Evolutionary conservation across 1,284 basidiomycete genomes (phyloP), one percentile per base, ranked within the genome.

Genomic region (Agroathelia rolfsii): DNA sequence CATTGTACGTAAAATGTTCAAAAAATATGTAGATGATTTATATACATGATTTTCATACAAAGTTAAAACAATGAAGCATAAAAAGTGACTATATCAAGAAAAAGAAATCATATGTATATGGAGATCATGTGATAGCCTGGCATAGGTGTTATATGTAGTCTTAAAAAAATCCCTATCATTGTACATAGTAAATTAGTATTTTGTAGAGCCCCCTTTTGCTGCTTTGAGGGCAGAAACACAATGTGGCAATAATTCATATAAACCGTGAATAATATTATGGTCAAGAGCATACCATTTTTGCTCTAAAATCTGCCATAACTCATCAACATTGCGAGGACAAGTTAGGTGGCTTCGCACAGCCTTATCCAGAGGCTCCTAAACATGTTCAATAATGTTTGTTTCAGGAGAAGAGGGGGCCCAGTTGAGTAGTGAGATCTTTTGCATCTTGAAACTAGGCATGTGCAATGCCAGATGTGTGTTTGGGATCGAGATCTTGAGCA

Each of bases 361-460:
- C 5, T 24, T 30, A 13, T 58, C 47, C 8, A 59, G 40, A 21
- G 53, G 30, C 16, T 47, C 42, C 58, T 57, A 62, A 7, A 53
- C 38, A 48, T 60, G 48, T 39, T 62, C 53, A 4, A 58, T 57
- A 26, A 53, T 48, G 42, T 58, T 61, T 36, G 61, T 49, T 47
- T 64, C 55, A 13, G 58, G 58, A 25, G 43, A 50, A 17, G 41
- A 39, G 3, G 58, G 40, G n/a, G 57, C 51, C 59, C 58, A 63
- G 2, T 31, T 32, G 4, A 63, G 40, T 1, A 48, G 7, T 26
- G 44, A 24, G 28, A 62, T 44, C 17, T 49, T 17, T 18, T 61
- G 37, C 5, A 52, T 34, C n/a, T 39, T n/a, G 29, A 64, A n/a
- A 56, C 58, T 55, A 63, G 1, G 34, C 24, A 13, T 34, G 14